Evolutionary conservation across 805 yeast species (phyloP), one percentile per base, ranked within the genome.

Genomic region (Barnettozyma salicaria): DNA sequence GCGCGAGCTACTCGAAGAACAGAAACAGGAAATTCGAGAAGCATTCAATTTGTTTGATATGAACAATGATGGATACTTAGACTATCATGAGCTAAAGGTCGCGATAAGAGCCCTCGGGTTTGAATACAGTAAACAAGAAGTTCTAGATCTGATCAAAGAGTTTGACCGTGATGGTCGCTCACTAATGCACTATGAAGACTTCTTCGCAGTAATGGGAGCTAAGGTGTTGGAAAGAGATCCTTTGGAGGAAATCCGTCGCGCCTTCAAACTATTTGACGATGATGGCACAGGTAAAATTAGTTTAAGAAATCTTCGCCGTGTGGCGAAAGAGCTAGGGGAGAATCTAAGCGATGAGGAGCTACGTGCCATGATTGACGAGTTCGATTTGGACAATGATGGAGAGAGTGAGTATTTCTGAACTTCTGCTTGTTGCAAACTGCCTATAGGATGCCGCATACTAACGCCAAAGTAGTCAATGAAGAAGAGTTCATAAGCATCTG

Each of bases 361-460:
- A 35, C 72, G 84, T 48, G 97, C 97, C 5, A 92, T 92, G 98
- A 92, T 92, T 47, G 96, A 89, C 44, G 97, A 90, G 59, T 92
- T 92, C 56, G 99, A 92, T 62, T 64, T 89, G 35, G 97, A 92
- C 57, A 95, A 86, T 39, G 97, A 92, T 59, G 97, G 97, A 34
- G 96, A 85, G 47, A 89, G 50, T 34, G 18, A 38, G 43, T 36
- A 27, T 19, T 10, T 21, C 7, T 24, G 16, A 10, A 11, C 72
- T 60, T 65, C 60, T 60, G 61, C 67, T 18, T 16, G 26, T 5
- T 16, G 11, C 13, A 8, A 14, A n/a, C 25, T 14, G n/a, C 4
- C 20, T 24, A 42, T 25, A 22, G n/a, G 14, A 18, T 55, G 68
- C 71, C 7, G 2, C 1, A 11, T 32, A 40, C 42, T 41, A 34